A percentile compares a stretch with the other conserved stretches of the same genome.
phyloP scores from a whole-genome alignment of 441 rosid genomes.

The Syzygium syzygioides region DNA sequence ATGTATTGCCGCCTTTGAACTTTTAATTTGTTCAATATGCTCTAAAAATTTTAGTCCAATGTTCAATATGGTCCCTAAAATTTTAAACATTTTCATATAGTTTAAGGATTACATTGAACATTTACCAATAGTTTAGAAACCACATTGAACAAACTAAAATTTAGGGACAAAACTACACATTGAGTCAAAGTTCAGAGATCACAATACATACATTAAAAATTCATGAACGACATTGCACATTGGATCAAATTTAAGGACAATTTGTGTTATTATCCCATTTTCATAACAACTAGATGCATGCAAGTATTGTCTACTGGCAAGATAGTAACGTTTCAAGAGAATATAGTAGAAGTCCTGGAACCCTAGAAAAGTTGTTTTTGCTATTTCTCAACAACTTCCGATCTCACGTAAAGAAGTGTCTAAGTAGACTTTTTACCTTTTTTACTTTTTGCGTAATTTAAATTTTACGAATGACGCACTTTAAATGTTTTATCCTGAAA shows the following conservation, averaged over 20 bases:
- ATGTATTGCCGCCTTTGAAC: accelerated
- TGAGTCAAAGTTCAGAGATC: no score
- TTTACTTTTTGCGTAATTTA: background rate
- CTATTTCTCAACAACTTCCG: background rate
- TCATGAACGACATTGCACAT: background rate
- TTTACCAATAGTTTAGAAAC: accelerated
- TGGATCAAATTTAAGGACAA: background rate
- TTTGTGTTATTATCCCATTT: background rate
- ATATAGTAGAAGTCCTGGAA: background rate
- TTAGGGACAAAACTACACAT: accelerated
- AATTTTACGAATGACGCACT: background rate
- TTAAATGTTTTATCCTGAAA: background rate
- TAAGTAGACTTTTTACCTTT: background rate
- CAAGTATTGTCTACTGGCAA: background rate
- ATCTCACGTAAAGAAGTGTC: background rate
- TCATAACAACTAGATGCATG: background rate
- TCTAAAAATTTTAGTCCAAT: no score
- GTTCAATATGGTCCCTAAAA: background rate
- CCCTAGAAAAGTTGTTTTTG: background rate
- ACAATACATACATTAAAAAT: no score
- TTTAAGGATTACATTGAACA: background rate
- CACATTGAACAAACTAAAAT: no score
- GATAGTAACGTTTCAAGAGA: background rate
- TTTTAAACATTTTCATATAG: no score
- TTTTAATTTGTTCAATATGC: background rate